Percentiles rank a stretch among this genome's conserved stretches.
Evolutionary conservation across 306 rosid species (phyloP).

Genomic region (Chamaecrista fasciculata): DNA sequence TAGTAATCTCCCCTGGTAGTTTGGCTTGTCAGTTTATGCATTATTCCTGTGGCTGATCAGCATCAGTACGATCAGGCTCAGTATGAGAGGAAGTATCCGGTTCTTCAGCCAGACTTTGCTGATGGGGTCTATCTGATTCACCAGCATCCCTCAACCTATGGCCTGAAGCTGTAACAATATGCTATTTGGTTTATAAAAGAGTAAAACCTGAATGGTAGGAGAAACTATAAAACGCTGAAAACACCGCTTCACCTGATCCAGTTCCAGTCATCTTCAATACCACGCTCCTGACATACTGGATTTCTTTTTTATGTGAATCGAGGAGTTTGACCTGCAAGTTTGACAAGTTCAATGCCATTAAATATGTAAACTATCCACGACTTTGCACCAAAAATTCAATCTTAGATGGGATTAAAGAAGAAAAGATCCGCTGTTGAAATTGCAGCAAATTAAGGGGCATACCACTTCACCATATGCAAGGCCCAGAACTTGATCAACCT

Average conservation of each 20-base stretch:
- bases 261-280: constrained; percentile 46
- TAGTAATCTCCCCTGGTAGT: not conserved
- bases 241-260: constrained; percentile 59
- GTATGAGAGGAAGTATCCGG: constrained; percentile 30
- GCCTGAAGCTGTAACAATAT: constrained; percentile 33
- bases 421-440: not conserved
- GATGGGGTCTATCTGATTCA: constrained; percentile 35
- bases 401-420: not conserved
- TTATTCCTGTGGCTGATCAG: constrained; percentile 16
- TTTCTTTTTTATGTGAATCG: constrained; percentile 56
- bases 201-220: not conserved
- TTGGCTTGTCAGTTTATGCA: not conserved
- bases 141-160: constrained; percentile 32
- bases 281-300: constrained; percentile 49
- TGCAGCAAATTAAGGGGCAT: constrained; percentile 21
- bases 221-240: not conserved
- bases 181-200: constrained; percentile 10
- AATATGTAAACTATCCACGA: constrained; percentile 13
- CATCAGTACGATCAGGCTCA: constrained; percentile 39
- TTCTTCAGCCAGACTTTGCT: constrained; percentile 43
- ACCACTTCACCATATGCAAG: constrained; percentile 67
- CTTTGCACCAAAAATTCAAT: not conserved
- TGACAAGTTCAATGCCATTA: not conserved
- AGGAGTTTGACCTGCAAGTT: constrained; percentile 61
- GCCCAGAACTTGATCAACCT: constrained; percentile 61